Percentiles rank a stretch among this genome's conserved stretches.
Conservation (phyloP, 768 basidiomycete species). For the Phlebiopsis flavidoalba region DNA sequence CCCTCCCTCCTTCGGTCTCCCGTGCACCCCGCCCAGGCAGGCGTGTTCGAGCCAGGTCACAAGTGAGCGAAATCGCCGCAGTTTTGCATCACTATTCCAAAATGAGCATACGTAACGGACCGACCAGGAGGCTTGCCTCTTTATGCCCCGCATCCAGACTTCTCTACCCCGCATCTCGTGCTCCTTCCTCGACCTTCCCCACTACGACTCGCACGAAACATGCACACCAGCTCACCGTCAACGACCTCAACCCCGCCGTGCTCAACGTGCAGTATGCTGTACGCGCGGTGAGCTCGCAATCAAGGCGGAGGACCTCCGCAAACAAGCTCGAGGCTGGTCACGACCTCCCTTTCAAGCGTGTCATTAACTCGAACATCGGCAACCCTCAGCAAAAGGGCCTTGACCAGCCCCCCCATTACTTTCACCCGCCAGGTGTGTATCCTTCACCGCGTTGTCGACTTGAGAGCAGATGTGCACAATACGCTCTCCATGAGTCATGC, state of each 20-base stretch:
- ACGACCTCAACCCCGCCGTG: slow-evolving; percentile 78
- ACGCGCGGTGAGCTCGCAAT: slow-evolving; percentile 91
- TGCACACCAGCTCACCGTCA: slow-evolving; percentile 48
- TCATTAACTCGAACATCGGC: slow-evolving; percentile 96
- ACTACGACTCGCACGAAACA: slow-evolving; percentile 10
- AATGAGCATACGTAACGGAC: neutral
- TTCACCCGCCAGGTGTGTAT: slow-evolving; percentile 80
- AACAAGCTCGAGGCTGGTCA: slow-evolving; percentile 53
- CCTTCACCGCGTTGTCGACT: neutral
- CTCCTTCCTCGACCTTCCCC: neutral
- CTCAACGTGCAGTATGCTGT: slow-evolving; percentile 94
- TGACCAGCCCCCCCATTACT: slow-evolving; percentile 88
- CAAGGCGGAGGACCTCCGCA: slow-evolving; percentile 77
- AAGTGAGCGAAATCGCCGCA: neutral
- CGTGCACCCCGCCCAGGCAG: neutral
- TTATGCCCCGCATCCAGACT: slow-evolving; percentile 3
- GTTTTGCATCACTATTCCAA: neutral
- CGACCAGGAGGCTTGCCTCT: slow-evolving; percentile 1
- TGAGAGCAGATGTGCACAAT: neutral
- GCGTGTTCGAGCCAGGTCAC: neutral
- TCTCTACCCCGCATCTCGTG: slow-evolving; percentile 1
- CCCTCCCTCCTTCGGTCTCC: neutral
- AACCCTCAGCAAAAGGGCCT: slow-evolving; percentile 96
- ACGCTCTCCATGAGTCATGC: neutral
- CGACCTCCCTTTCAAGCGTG: slow-evolving; percentile 74